Percentiles rank a stretch among this genome's conserved stretches.
Conservation (phyloP, 1,284 basidiomycete species). For the Mrakiaceae sp. region DNA sequence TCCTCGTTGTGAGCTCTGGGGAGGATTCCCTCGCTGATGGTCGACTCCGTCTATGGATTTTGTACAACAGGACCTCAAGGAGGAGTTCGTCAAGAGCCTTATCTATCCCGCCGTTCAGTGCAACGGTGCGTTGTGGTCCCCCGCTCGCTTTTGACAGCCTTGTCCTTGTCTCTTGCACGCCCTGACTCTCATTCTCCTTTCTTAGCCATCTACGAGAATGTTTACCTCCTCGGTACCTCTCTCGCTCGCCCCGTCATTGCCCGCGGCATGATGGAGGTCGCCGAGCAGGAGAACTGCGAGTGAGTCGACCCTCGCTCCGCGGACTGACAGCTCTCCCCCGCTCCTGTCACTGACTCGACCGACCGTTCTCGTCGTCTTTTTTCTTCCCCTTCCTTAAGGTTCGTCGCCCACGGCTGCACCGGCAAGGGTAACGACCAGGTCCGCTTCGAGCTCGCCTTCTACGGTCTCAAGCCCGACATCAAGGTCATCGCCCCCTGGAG, state of each 20-base stretch:
- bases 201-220: constrained; percentile 47
- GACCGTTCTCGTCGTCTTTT: background rate
- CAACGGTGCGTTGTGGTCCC: constrained; percentile 52
- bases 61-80: constrained; percentile 64
- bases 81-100: constrained; percentile 91
- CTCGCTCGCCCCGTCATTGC: constrained; percentile 97
- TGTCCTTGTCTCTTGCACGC: background rate
- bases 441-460: constrained; percentile 98
- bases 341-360: background rate
- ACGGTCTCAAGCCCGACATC: constrained; percentile 95
- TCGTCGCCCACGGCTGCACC: constrained; percentile 82
- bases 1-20: no score
- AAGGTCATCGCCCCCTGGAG: constrained; percentile 99
- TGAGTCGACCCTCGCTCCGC: constrained; percentile 32
- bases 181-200: background rate
- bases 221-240: constrained; percentile 96
- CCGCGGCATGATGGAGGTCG: constrained; percentile 94
- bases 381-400: background rate
- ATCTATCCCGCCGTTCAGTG: constrained; percentile 97
- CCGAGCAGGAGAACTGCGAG: constrained; percentile 86
- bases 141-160: background rate
- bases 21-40: no score
- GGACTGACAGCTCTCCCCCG: background rate
- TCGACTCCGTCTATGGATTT: background rate
- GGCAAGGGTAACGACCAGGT: constrained; percentile 99